Percentiles rank a stretch among this genome's conserved stretches.
These are phyloP conservation scores for Annulohypoxylon maeteangense DNA, from an alignment of 495 filamentous ascomycete species.

Conservation along the genomic window DNA sequence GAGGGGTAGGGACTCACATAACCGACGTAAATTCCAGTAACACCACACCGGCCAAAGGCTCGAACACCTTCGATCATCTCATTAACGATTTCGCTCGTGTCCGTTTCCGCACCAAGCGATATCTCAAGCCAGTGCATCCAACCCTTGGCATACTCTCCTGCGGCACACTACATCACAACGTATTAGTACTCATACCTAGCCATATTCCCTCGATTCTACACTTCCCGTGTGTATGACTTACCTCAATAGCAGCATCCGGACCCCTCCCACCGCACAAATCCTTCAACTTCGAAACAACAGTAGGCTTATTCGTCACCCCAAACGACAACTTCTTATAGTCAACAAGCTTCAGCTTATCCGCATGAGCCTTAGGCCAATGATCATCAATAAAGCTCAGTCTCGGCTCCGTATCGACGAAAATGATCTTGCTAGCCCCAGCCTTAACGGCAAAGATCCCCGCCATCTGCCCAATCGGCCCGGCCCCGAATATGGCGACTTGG, in stretches of 20 bases:
- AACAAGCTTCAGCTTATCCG: slow-evolving; percentile 54
- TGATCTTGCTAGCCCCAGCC: slow-evolving; percentile 78
- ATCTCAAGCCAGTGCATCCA: slow-evolving; percentile 83
- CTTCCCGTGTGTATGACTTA: slow-evolving; percentile 1
- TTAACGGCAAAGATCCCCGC: slow-evolving; percentile 74
- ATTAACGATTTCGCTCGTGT: slow-evolving; percentile 87
- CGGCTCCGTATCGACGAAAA: slow-evolving; percentile 85
- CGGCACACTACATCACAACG: slow-evolving; percentile 64
- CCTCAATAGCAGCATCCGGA: slow-evolving; percentile 80
- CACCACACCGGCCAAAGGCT: slow-evolving; percentile 77
- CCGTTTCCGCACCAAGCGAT: slow-evolving; percentile 79
- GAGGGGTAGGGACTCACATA: slow-evolving; percentile 66
- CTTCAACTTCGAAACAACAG: slow-evolving; percentile 76
- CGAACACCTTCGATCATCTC: slow-evolving; percentile 84
- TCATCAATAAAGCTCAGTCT: slow-evolving; percentile 72
- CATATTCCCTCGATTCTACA: neutral
- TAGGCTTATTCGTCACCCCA: slow-evolving; percentile 60
- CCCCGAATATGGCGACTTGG: slow-evolving; percentile 85
- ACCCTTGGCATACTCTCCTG: slow-evolving; percentile 86
- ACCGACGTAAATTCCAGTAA: slow-evolving; percentile 86
- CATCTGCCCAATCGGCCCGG: slow-evolving; percentile 85
- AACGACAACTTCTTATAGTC: slow-evolving; percentile 60
- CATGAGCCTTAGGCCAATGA: slow-evolving; percentile 63
- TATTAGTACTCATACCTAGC: neutral
- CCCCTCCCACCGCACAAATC: slow-evolving; percentile 73